A percentile compares a stretch with the other conserved stretches of the same genome.
These are phyloP conservation scores for Rhodotorula graminis DNA, from an alignment of 768 basidiomycete genomes.

Conservation along the genomic window DNA sequence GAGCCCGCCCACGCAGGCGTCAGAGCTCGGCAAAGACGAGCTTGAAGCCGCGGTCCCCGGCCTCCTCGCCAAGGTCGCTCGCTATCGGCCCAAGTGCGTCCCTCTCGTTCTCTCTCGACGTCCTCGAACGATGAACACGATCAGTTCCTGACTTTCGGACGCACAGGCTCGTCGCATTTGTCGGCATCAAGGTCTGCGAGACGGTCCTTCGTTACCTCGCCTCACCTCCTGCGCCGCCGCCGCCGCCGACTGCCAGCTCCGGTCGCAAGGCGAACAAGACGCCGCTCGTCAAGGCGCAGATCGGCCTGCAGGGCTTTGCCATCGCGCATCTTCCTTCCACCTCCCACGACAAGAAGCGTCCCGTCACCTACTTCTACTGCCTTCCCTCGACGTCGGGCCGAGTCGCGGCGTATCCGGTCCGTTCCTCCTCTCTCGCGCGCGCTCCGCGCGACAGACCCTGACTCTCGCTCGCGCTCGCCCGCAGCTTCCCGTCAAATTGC, in stretches of 20 bases:
- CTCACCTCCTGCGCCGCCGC: not conserved
- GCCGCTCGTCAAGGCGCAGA: not conserved
- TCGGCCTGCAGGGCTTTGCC: constrained; percentile 18
- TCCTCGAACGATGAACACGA: too few species aligned
- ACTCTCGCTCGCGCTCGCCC: not conserved
- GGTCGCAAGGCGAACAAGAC: constrained; percentile 17
- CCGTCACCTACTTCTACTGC: constrained; percentile 7
- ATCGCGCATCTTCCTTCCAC: not conserved
- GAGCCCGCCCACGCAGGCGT: not conserved
- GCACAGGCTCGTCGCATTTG: constrained; percentile 22
- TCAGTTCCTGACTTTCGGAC: not conserved
- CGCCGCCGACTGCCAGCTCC: not conserved
- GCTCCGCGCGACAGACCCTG: not conserved
- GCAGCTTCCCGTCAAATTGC: not conserved
- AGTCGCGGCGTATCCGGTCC: constrained; percentile 12
- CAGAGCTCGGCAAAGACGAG: constrained; percentile 21
- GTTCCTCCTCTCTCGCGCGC: not conserved
- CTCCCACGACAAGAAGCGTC: not conserved
- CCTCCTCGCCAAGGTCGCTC: constrained; percentile 14
- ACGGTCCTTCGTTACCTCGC: constrained; percentile 14
- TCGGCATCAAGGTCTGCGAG: constrained; percentile 37
- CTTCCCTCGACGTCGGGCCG: constrained; percentile 23
- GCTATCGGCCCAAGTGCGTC: constrained; percentile 8
- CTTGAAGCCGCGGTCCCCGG: constrained; percentile 7
- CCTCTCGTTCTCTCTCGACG: too few species aligned